These are phyloP conservation scores for Neonectria neomacrospora DNA, from an alignment of 2,329 filamentous ascomycete genomes.

Conservation along the genomic window DNA sequence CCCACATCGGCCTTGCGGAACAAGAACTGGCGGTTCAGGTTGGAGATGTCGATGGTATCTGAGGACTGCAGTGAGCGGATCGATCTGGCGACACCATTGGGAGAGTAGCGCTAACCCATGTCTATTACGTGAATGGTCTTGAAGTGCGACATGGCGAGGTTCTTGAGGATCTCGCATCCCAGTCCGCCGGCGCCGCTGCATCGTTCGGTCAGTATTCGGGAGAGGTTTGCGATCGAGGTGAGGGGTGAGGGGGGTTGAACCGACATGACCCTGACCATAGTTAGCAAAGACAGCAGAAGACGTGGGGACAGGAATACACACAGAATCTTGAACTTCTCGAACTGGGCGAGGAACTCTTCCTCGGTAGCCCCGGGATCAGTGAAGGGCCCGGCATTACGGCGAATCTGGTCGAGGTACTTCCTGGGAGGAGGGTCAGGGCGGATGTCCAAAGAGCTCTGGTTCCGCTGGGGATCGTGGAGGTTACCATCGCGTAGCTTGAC, in stretches of 20 bases:
- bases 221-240: slow-evolving; percentile 19
- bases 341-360: slow-evolving; percentile 63
- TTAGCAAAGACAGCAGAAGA: slow-evolving; percentile 28
- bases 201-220: slow-evolving; percentile 29
- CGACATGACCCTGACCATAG: slow-evolving; percentile 60
- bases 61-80: slow-evolving; percentile 28
- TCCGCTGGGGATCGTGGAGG: neutral
- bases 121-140: slow-evolving; percentile 98
- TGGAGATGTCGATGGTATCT: slow-evolving; percentile 99
- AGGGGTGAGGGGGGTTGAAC: slow-evolving; percentile 45
- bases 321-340: slow-evolving; percentile 81
- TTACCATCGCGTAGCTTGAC: slow-evolving; percentile 52
- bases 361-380: slow-evolving; percentile 71
- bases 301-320: slow-evolving; percentile 55
- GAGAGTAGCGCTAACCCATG: slow-evolving; percentile 74
- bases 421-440: slow-evolving; percentile 56
- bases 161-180: slow-evolving; percentile 96
- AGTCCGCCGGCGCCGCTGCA: slow-evolving; percentile 89
- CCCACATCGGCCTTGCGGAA: slow-evolving; percentile 94
- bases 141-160: slow-evolving; percentile 94
- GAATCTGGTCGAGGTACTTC: slow-evolving; percentile 85
- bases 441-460: slow-evolving; percentile 12
- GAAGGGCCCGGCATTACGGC: slow-evolving; percentile 82
- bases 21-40: slow-evolving; percentile 96
- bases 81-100: neutral